Evolutionary conservation across 306 rosid species (phyloP), one percentile per base, ranked within the genome.

Genomic region (Lathyrus oleraceus): DNA sequence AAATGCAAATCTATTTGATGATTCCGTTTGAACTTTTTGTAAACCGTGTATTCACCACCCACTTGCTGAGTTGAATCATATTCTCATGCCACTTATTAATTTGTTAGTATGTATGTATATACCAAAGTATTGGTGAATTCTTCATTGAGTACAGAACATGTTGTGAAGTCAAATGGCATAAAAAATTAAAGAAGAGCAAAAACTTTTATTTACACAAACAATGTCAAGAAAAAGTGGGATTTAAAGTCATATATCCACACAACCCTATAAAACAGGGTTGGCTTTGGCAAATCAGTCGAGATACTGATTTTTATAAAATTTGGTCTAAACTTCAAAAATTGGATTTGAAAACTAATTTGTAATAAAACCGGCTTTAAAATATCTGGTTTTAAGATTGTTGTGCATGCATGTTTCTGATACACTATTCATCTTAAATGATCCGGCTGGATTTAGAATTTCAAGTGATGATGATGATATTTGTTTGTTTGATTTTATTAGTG

Each of bases 11-110:
- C 11, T 44, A 12, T 17, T 71, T 20, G 10, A 68, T 14, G 32
- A 63, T 70, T 63, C 78, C 27, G 35, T 67, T 17, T 16, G 8
- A 8, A n/a, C 38, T 21, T 61, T 40, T 28, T 36, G 63, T 52
- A 28, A 61, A 47, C 68, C 83, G 79, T 61, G 86, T 82, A 67
- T 76, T 67, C 85, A 77, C 75, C 27, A 58, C 66, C 69, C 39
- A 54, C 74, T 72, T 17, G 12, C 1, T 8, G 30, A 69, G 61
- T 53, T 54, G 65, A 70, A 60, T 71, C 67, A 36, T 43, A 27
- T 74, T 65, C 69, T 62, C 21, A 27, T 19, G 66, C 58, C 82
- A 77, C 48, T 56, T 58, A 16, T 0, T 9, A 27, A 23, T 67
- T 36, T 67, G 30, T 47, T 27, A 23, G 43, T 16, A 30, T 9